Base-by-base conservation (phyloP, 345 rosid genomes). In the Draba incana region DNA sequence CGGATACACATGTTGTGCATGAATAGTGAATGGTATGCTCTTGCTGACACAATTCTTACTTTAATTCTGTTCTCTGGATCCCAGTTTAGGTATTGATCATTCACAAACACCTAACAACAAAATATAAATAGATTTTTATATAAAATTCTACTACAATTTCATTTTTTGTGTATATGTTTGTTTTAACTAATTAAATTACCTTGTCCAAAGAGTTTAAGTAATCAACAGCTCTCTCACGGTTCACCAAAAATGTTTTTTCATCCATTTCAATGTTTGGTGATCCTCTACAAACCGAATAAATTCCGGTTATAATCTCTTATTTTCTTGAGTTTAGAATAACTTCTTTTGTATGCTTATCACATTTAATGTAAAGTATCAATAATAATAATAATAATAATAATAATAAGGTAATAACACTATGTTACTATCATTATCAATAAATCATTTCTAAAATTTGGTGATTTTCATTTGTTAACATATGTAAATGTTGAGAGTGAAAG, bases 1-100 rank as follows among this genome's bases (percentile, higher is more conserved):
- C 99, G 97, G 86, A 94, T 91, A 78, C 99, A 94, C 99, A 94
- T 91, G 89, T 91, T 94, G 83, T 94, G 96, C 99, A 94, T 94
- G 85, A 91, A 91, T 53, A 94, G 78, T 55, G 99, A 87, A 82
- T 94, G 99, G 74, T 94, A 94, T 43, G 99, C 99, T 74, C 99
- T 87, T 25, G 98, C 97, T 28, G 99, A 91, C 3, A 94, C 98
- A 44, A 94, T 94, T 64, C 99, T 76, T 58, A 94, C 97, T 86
- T 94, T 94, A 81, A 94, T 81, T 78, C 77, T 80, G 88, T 91
- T 81, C 80, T 82, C 76, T 38, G 84, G 83, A 45, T 91, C 99
- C 99, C 99, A 94, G 69, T 91, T 94, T 77, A 94, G 71, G 86
- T 76, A 94, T 66, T 91, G 99, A 68, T 94, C 99, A 59, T 94